Conservation (phyloP, 225 moss, liverwort and hornwort genomes). For the Polytrichum formosum region DNA sequence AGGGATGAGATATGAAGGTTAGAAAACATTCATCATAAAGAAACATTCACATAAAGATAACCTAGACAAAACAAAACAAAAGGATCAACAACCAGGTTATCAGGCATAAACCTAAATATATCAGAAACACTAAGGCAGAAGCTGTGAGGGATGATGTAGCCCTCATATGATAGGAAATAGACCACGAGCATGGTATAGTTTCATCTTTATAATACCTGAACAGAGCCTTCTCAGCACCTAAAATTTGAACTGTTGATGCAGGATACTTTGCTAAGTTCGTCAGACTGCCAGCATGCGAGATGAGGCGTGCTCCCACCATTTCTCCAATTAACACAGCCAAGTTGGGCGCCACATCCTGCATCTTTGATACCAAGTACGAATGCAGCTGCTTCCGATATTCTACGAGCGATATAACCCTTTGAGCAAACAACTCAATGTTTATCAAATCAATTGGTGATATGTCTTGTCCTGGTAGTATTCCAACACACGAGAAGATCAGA, state of each 20-base stretch:
- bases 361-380: slow-evolving; percentile 85
- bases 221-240: slow-evolving; percentile 92
- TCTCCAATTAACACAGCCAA: slow-evolving; percentile 91
- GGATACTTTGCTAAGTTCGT: slow-evolving; percentile 95
- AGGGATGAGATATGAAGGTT: neutral
- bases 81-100: too few species aligned
- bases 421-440: slow-evolving; percentile 82
- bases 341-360: slow-evolving; percentile 95
- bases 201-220: slow-evolving; percentile 57
- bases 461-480: slow-evolving; percentile 67
- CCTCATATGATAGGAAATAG: too few species aligned
- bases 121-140: too few species aligned
- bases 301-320: slow-evolving; percentile 92
- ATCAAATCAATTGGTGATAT: slow-evolving; percentile 95
- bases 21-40: too few species aligned
- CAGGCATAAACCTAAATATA: too few species aligned
- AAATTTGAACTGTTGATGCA: slow-evolving; percentile 88
- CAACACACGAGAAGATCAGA: too few species aligned
- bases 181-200: too few species aligned
- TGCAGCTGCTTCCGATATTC: slow-evolving; percentile 94
- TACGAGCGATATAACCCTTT: slow-evolving; percentile 70
- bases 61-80: too few species aligned
- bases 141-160: too few species aligned
- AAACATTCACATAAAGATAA: too few species aligned
- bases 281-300: slow-evolving; percentile 94